Evolutionary conservation across 2,329 filamentous ascomycete species (phyloP).

Genomic region (Diaporthe nobilis): DNA sequence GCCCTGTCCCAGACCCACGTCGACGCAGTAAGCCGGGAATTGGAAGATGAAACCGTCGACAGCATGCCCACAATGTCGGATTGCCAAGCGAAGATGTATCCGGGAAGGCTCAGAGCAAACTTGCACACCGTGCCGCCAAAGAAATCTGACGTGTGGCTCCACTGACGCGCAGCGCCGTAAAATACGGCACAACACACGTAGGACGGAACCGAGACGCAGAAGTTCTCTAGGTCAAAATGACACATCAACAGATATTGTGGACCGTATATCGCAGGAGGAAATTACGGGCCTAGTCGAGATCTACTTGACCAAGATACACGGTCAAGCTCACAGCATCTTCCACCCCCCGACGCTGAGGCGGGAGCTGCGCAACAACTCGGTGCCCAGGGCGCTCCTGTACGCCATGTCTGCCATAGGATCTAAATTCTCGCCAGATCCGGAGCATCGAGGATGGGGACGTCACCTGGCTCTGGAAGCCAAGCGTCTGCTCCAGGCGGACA

Average conservation of each 20-base stretch:
- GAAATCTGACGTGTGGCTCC: background rate
- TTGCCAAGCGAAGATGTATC: background rate
- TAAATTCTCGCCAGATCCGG: background rate
- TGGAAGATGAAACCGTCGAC: background rate
- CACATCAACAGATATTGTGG: background rate
- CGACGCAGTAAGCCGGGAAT: background rate
- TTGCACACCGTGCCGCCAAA: background rate
- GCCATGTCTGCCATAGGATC: background rate
- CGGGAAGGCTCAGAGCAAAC: background rate
- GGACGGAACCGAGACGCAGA: background rate
- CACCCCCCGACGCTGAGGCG: background rate
- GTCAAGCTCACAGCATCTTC: background rate
- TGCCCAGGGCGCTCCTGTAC: background rate
- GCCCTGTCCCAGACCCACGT: background rate
- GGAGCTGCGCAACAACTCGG: background rate
- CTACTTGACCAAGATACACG: constrained; percentile 1
- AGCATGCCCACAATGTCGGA: constrained; percentile 3
- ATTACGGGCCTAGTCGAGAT: background rate
- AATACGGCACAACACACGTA: background rate
- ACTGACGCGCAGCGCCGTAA: background rate
- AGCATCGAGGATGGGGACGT: background rate
- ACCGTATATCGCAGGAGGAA: background rate
- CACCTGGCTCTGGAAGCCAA: background rate
- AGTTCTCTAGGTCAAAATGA: background rate
- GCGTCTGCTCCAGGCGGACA: background rate